Conservation (phyloP, 495 filamentous ascomycete species). For the Lasiosphaeris hirsuta region DNA sequence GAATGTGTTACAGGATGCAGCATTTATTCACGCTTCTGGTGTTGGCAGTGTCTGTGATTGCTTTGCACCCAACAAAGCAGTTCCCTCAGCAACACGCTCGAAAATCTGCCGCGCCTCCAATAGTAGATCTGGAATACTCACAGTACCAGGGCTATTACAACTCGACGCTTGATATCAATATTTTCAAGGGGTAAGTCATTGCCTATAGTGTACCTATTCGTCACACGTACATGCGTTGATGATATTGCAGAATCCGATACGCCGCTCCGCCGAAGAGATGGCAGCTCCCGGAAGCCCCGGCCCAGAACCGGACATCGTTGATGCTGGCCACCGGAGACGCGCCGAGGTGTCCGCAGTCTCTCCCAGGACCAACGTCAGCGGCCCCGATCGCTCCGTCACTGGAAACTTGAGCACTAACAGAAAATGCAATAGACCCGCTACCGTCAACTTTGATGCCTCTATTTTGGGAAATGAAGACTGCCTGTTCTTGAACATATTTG, state of each 20-base stretch:
- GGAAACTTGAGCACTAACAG: constrained; percentile 6
- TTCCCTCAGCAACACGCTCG: too few species aligned
- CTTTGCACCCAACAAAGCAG: too few species aligned
- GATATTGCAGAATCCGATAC: constrained; percentile 28
- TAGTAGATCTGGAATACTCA: constrained; percentile 35
- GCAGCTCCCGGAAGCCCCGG: constrained; percentile 31
- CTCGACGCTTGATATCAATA: constrained; percentile 26
- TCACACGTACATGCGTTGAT: background rate
- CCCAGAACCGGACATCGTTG: constrained; percentile 8
- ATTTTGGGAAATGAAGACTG: constrained; percentile 48
- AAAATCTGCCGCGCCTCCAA: constrained; percentile 17
- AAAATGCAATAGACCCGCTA: background rate
- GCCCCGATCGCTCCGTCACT: background rate
- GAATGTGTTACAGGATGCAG: too few species aligned
- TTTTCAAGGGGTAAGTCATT: constrained; percentile 34
- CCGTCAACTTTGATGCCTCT: constrained; percentile 7
- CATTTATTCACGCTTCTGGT: too few species aligned
- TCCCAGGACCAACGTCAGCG: constrained; percentile 22
- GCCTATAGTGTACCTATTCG: background rate
- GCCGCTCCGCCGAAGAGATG: constrained; percentile 36
- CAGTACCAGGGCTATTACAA: constrained; percentile 35
- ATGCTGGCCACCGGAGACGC: constrained; percentile 28
- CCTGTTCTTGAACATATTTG: constrained; percentile 48
- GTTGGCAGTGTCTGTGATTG: too few species aligned
- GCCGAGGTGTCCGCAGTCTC: constrained; percentile 32